Conservation (phyloP, 2,329 filamentous ascomycete genomes). For the Fulvia fulva region DNA sequence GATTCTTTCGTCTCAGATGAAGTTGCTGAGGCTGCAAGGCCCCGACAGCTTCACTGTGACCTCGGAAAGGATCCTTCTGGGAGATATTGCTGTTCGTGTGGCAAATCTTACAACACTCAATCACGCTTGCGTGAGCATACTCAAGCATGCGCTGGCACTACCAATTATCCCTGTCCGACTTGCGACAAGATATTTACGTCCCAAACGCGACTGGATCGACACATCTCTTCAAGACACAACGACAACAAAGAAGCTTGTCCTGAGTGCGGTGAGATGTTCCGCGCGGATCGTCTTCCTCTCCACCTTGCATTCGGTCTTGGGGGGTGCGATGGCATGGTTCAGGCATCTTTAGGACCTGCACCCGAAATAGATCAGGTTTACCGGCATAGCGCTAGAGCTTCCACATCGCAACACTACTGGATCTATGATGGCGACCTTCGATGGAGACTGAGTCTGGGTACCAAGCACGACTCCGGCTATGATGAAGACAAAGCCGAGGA, state of each 20-base stretch:
- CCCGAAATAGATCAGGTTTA: constrained; percentile 14
- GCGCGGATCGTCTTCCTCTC: constrained; percentile 15
- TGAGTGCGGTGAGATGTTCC: constrained; percentile 20
- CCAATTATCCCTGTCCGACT: constrained; percentile 16
- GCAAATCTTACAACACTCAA: constrained; percentile 18
- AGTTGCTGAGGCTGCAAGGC: constrained; percentile 1
- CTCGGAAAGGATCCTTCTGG: constrained; percentile 17
- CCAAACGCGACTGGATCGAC: constrained; percentile 7
- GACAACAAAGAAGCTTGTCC: constrained; percentile 19
- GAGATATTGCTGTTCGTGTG: constrained; percentile 20
- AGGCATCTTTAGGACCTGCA: constrained; percentile 6
- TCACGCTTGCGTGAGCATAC: constrained; percentile 16
- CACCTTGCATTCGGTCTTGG: constrained; percentile 21
- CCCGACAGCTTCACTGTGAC: constrained; percentile 19
- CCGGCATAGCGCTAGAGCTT: constrained; percentile 1
- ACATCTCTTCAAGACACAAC: constrained; percentile 16
- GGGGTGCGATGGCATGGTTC: constrained; percentile 22
- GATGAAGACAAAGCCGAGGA: constrained; percentile 9
- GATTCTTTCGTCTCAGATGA: constrained; percentile 12
- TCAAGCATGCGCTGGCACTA: constrained; percentile 16
- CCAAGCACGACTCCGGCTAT: constrained; percentile 1
- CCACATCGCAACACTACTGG: constrained; percentile 21
- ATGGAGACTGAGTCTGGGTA: constrained; percentile 6
- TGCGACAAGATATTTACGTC: constrained; percentile 20
- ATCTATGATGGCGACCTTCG: constrained; percentile 20